Conservation (phyloP, 2,329 filamentous ascomycete genomes). For the Westerdykella ornata region DNA sequence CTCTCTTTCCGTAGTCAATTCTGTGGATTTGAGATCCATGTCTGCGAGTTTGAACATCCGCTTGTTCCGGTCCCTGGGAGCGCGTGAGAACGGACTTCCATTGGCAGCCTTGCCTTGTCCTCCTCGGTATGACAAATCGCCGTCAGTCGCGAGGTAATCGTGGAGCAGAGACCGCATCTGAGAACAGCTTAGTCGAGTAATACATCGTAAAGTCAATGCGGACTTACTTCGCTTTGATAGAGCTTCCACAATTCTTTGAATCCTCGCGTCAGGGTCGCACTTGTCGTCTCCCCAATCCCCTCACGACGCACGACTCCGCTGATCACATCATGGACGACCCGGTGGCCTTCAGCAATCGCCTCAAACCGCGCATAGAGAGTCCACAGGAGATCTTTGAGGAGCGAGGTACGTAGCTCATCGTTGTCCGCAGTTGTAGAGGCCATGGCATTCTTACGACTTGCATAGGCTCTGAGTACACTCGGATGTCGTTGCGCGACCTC, state of each 20-base stretch:
- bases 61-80: conserved; percentile 46
- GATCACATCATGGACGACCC: conserved; percentile 87
- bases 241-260: conserved; percentile 98
- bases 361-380: conserved; percentile 95
- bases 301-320: conserved; percentile 79
- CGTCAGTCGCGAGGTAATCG: conserved; percentile 91
- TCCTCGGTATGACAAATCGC: conserved; percentile 58
- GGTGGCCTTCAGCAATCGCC: conserved; percentile 90
- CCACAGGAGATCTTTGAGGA: conserved; percentile 86
- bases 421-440: conserved; percentile 55
- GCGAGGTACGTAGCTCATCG: conserved; percentile 67
- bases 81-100: conserved; percentile 49
- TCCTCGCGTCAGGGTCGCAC: conserved; percentile 65
- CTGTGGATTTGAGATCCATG: conserved; percentile 69
- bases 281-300: conserved; percentile 51
- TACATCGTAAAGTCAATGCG: no score
- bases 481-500: conserved; percentile 92
- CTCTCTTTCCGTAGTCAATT: conserved; percentile 78
- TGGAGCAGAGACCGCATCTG: conserved; percentile 82
- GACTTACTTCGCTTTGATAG: conserved; percentile 72
- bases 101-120: conserved; percentile 45
- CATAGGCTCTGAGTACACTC: conserved; percentile 56
- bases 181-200: conserved; percentile 3
- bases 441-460: conserved; percentile 54
- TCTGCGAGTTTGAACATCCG: conserved; percentile 81